These are phyloP conservation scores for Dissophora globulifera DNA, from an alignment of 192 early-diverging fungal species.

Conservation along the genomic window DNA sequence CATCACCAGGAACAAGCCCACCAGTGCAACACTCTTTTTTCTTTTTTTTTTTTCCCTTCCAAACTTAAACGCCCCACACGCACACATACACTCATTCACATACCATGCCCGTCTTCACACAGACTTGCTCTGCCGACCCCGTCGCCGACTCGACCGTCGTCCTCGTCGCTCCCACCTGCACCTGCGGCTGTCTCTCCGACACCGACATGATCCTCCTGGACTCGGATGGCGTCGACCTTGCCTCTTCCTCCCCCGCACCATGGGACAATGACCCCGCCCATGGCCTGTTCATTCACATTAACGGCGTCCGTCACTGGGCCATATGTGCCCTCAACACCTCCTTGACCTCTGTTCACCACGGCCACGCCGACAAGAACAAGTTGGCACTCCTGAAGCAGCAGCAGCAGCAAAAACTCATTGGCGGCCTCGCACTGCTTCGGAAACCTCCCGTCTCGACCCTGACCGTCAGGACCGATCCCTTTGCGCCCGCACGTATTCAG, in stretches of 20 bases:
- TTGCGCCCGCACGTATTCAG: constrained; percentile 26
- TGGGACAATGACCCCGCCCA: too few relatives aligned
- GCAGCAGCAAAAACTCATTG: constrained; percentile 17
- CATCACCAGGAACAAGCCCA: too few relatives aligned
- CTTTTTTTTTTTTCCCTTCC: too few relatives aligned
- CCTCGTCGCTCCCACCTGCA: constrained; percentile 6
- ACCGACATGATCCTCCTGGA: constrained; percentile 4
- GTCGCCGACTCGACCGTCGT: not conserved
- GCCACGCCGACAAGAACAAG: not conserved
- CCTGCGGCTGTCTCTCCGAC: constrained; percentile 13
- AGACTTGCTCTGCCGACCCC: constrained; percentile 18
- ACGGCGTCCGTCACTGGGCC: constrained; percentile 26
- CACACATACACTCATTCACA: too few relatives aligned
- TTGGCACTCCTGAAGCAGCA: constrained; percentile 10
- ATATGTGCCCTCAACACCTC: constrained; percentile 9
- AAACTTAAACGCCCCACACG: too few relatives aligned
- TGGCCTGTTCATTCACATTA: constrained; percentile 20
- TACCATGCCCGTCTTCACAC: constrained; percentile 47
- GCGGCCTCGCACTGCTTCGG: constrained; percentile 16
- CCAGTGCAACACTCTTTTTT: too few relatives aligned
- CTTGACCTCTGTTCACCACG: too few relatives aligned
- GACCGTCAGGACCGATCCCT: too few relatives aligned
- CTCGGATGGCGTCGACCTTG: not conserved
- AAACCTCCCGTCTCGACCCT: constrained; percentile 11
- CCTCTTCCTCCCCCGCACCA: not conserved